Conservation (phyloP, 805 yeast genomes). For the Kluyveromyces wickerhamii region DNA sequence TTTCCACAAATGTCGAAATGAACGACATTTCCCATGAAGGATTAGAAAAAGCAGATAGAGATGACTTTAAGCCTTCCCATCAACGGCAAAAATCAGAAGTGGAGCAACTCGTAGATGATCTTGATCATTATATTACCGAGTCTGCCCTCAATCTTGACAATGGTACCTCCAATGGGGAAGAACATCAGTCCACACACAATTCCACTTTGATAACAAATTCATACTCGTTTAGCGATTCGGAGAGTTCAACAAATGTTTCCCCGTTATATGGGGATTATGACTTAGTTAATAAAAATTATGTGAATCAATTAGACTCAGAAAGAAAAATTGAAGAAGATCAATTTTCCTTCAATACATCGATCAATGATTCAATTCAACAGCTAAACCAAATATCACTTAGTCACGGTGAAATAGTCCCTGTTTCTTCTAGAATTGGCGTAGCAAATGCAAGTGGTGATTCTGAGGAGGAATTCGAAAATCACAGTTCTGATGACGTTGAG, state of each 20-base stretch:
- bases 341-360: neutral
- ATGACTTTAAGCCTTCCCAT: conserved; percentile 10
- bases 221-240: neutral
- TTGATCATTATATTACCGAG: conserved; percentile 21
- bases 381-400: neutral
- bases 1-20: too few species aligned
- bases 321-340: too few species aligned
- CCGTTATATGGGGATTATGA: neutral
- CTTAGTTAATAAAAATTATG: neutral
- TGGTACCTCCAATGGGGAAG: neutral
- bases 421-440: neutral
- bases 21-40: too few species aligned
- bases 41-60: neutral
- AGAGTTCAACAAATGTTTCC: neutral
- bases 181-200: too few species aligned
- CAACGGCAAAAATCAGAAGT: conserved; percentile 27
- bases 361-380: neutral
- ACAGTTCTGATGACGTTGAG: neutral
- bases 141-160: neutral
- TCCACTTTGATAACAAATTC: too few species aligned
- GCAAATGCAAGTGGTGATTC: neutral
- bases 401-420: neutral
- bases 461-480: neutral
- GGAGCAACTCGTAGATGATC: conserved; percentile 28
- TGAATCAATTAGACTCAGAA: neutral